A percentile compares a stretch with the other conserved stretches of the same genome.
Conservation (phyloP, 2,329 filamentous ascomycete genomes). For the Colletotrichum somersetense region DNA sequence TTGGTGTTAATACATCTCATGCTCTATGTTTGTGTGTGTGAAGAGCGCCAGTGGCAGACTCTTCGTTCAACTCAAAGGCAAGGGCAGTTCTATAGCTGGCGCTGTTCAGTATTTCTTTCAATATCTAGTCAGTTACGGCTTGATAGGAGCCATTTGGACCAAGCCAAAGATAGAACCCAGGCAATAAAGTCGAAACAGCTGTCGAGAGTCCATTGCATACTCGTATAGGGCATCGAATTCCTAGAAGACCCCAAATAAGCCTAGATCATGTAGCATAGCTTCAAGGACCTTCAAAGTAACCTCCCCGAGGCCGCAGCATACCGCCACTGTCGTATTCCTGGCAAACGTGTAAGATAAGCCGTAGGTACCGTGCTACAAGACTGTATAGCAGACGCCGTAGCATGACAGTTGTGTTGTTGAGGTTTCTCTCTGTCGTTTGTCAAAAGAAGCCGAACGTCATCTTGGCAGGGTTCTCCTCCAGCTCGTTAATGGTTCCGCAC, state of each 20-base stretch:
- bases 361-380: neutral
- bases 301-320: slow-evolving; percentile 53
- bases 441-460: no score
- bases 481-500: slow-evolving; percentile 47
- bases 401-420: no score
- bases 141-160: slow-evolving; percentile 58
- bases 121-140: slow-evolving; percentile 58
- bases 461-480: no score
- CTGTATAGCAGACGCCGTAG: no score
- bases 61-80: slow-evolving; percentile 53
- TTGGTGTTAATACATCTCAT: no score
- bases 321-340: slow-evolving; percentile 44
- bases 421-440: no score
- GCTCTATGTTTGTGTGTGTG: slow-evolving; percentile 51
- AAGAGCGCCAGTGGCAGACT: slow-evolving; percentile 51
- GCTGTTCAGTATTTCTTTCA: slow-evolving; percentile 44
- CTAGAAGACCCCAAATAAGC: slow-evolving; percentile 46
- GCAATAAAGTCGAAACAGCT: slow-evolving; percentile 54
- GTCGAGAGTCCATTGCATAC: neutral
- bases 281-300: slow-evolving; percentile 54
- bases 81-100: slow-evolving; percentile 44
- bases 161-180: neutral
- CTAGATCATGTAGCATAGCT: slow-evolving; percentile 53
- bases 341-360: slow-evolving; percentile 12
- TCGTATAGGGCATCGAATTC: slow-evolving; percentile 49